Evolutionary conservation across 2,329 filamentous ascomycete species (phyloP), one percentile per base, ranked within the genome.

Genomic region (Talaromyces sp.): DNA sequence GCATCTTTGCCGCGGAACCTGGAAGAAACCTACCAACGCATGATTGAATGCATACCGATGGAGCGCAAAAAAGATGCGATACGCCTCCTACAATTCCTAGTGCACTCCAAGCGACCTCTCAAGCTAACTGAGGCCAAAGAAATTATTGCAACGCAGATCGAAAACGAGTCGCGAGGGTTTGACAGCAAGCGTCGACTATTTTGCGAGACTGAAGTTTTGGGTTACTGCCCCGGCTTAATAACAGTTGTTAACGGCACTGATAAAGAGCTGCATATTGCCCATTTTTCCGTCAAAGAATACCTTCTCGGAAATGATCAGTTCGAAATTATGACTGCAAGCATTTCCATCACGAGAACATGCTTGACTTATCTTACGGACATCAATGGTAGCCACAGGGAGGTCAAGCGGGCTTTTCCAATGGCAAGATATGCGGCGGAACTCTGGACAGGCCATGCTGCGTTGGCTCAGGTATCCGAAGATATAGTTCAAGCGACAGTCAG

Each of bases 101-200:
- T 64, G 6, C 71, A 61, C 60, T 71, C 70, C 1, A 18, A 60
- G 28, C 58, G 65, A 28, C 71, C 71, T 1, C 60, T 76, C 12
- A 40, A 34, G 12, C 50, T 76, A 12, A 56, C 64, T 16, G 70
- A 75, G 60, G 36, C 70, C 1, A 66, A 68, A 23, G 70, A 75
- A 54, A 65, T 64, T 54, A 60, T 75, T 27, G 70, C 68, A 40
- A 40, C 12, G 12, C 12, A 40, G 34, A 16, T 40, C 3, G 12
- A 40, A 40, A 40, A 40, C 10, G 31, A 33, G 31, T 33, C 31
- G 31, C 31, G 7, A 33, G 31, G 31, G 31, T 33, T 33, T 33
- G 9, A 33, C 31, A 8, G 7, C 31, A 33, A 33, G 31, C 34
- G 69, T 75, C 2, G 61, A 73, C 51, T 54, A 60, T 5, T 53